A percentile compares a stretch with the other conserved stretches of the same genome.
phyloP scores from a whole-genome alignment of 495 filamentous ascomycete species.

The Pyronema domesticum region DNA sequence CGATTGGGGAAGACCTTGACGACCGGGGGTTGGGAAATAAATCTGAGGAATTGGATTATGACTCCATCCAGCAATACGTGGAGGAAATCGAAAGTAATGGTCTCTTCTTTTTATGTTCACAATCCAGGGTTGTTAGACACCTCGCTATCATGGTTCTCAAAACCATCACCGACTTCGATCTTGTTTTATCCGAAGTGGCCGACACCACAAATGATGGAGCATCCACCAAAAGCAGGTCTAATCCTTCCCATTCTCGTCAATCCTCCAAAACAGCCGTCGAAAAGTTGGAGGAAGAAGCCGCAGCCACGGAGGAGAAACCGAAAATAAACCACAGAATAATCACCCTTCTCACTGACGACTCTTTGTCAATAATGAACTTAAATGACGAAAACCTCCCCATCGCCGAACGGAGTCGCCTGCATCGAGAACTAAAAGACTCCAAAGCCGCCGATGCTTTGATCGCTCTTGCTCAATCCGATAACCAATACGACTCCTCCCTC shows the following conservation, averaged over 20 bases:
- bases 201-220: slow-evolving; percentile 37
- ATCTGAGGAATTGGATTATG: slow-evolving; percentile 64
- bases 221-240: neutral
- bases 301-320: slow-evolving; percentile 15
- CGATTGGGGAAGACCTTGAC: slow-evolving; percentile 39
- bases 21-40: slow-evolving; percentile 38
- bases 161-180: slow-evolving; percentile 85
- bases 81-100: slow-evolving; percentile 96
- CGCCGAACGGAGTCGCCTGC: slow-evolving; percentile 78
- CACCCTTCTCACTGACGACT: slow-evolving; percentile 77
- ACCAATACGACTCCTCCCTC: slow-evolving; percentile 80
- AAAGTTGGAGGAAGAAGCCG: too few relatives aligned
- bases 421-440: slow-evolving; percentile 73
- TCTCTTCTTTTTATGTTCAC: slow-evolving; percentile 94
- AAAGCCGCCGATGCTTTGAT: slow-evolving; percentile 72
- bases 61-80: slow-evolving; percentile 72
- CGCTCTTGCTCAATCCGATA: slow-evolving; percentile 87
- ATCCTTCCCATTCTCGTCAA: slow-evolving; percentile 14
- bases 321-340: slow-evolving; percentile 82
- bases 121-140: slow-evolving; percentile 69
- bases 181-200: slow-evolving; percentile 50
- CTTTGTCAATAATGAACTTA: slow-evolving; percentile 71
- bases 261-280: slow-evolving; percentile 8
- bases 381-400: slow-evolving; percentile 86
- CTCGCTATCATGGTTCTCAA: slow-evolving; percentile 86